A percentile compares a stretch with the other conserved stretches of the same genome.
These are phyloP conservation scores for Rubus idaeus DNA, from an alignment of 306 rosid genomes.

Conservation along the genomic window DNA sequence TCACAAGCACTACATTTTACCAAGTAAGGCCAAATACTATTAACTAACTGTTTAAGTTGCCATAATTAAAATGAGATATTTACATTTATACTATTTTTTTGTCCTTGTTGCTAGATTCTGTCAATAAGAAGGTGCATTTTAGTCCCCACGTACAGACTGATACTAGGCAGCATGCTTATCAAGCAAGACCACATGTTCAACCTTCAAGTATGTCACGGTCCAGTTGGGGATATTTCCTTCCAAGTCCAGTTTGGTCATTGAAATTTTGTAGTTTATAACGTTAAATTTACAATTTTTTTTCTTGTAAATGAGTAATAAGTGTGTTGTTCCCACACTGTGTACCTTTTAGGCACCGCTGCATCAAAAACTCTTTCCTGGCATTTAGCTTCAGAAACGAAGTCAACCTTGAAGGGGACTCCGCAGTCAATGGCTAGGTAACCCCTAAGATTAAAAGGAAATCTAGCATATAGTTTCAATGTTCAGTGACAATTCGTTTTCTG, in stretches of 20 bases:
- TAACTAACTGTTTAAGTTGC: conserved; percentile 31
- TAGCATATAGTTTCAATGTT: not conserved
- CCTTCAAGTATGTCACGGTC: conserved; percentile 57
- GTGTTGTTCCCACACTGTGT: conserved; percentile 15
- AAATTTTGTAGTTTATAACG: conserved; percentile 13
- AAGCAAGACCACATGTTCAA: conserved; percentile 56
- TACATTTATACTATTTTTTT: conserved; percentile 23
- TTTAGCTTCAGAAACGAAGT: conserved; percentile 84
- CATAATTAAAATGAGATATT: conserved; percentile 14
- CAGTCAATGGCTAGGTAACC: conserved; percentile 49
- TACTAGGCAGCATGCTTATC: conserved; percentile 49
- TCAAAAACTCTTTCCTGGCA: conserved; percentile 94
- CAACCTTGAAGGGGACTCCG: conserved; percentile 59
- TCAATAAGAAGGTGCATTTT: conserved; percentile 81
- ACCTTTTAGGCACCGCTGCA: conserved; percentile 49
- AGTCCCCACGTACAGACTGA: conserved; percentile 55
- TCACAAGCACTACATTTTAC: conserved; percentile 89
- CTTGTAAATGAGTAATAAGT: conserved; percentile 14
- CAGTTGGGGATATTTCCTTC: conserved; percentile 3
- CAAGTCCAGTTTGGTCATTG: not conserved
- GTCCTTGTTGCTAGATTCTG: conserved; percentile 43
- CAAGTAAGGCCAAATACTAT: conserved; percentile 46
- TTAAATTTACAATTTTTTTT: conserved; percentile 14
- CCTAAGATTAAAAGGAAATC: not conserved
- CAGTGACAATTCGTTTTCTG: not conserved